Evolutionary conservation across 345 rosid species (phyloP).

Genomic region (Sisymbrium irio): DNA sequence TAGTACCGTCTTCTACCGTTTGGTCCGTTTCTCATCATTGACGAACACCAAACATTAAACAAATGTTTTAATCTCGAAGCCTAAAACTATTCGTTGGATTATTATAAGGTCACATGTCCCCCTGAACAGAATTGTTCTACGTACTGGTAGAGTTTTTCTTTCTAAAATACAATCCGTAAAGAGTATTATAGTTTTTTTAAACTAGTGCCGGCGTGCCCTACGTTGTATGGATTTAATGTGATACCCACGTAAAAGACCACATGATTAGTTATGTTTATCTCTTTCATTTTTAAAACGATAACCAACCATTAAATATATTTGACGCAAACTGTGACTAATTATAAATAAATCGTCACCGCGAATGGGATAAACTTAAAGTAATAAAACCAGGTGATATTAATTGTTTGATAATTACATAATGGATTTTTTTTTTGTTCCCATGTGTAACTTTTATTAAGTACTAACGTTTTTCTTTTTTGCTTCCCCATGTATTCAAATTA

Average conservation of each 20-base stretch:
- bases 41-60: not conserved
- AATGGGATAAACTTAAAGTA: conserved; percentile 11
- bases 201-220: conserved; percentile 22
- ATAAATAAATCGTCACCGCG: not conserved
- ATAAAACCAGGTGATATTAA: not conserved
- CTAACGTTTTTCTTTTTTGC: too few species aligned
- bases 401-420: conserved; percentile 3
- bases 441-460: not conserved
- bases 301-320: not conserved
- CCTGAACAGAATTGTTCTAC: not conserved
- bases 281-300: not conserved
- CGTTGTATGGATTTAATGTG: conserved; percentile 34
- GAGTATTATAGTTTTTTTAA: not conserved
- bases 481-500: not conserved
- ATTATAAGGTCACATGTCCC: not conserved
- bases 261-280: conserved; percentile 31
- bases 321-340: not conserved
- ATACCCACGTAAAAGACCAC: conserved; percentile 40
- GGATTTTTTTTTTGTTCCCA: not conserved
- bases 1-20: not conserved
- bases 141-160: not conserved
- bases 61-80: not conserved
- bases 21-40: not conserved
- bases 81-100: not conserved
- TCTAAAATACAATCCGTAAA: not conserved